A percentile compares a stretch with the other conserved stretches of the same genome.
Evolutionary conservation across 768 basidiomycete species (phyloP).

Genomic region (Sarcomyxa edulis): DNA sequence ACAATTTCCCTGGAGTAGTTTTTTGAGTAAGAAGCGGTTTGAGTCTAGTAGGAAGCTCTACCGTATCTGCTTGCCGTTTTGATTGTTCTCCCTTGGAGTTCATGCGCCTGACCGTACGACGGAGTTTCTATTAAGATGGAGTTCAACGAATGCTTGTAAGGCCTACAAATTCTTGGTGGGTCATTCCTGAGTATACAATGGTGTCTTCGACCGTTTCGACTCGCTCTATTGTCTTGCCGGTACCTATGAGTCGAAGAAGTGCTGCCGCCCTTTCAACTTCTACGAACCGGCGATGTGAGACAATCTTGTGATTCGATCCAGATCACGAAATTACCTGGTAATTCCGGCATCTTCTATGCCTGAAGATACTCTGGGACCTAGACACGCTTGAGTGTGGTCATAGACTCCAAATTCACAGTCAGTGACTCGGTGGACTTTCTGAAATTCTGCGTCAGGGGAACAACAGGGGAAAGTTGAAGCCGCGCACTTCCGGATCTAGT

Average conservation of each 20-base stretch:
- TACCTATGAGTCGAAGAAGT: constrained; percentile 46
- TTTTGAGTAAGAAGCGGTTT: constrained; percentile 1
- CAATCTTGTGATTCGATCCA: background rate
- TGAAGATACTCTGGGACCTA: too few species aligned
- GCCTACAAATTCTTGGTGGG: constrained; percentile 59
- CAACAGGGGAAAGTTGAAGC: too few species aligned
- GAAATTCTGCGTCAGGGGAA: too few species aligned
- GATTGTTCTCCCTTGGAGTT: constrained; percentile 45
- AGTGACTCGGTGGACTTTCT: too few species aligned
- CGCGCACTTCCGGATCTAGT: too few species aligned
- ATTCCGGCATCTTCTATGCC: constrained; percentile 44
- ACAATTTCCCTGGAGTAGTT: constrained; percentile 46
- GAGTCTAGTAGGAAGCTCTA: constrained; percentile 12
- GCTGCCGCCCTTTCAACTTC: constrained; percentile 69
- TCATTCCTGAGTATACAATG: constrained; percentile 56
- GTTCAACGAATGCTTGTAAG: too few species aligned
- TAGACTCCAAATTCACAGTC: too few species aligned
- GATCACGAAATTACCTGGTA: constrained; percentile 35
- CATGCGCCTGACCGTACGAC: constrained; percentile 50
- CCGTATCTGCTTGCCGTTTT: constrained; percentile 50
- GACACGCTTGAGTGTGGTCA: too few species aligned
- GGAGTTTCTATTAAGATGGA: too few species aligned
- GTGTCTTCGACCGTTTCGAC: constrained; percentile 58
- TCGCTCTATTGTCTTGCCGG: constrained; percentile 44
- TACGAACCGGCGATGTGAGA: constrained; percentile 14